Base-by-base conservation (phyloP, 805 yeast species). In the Pichia heedii region DNA sequence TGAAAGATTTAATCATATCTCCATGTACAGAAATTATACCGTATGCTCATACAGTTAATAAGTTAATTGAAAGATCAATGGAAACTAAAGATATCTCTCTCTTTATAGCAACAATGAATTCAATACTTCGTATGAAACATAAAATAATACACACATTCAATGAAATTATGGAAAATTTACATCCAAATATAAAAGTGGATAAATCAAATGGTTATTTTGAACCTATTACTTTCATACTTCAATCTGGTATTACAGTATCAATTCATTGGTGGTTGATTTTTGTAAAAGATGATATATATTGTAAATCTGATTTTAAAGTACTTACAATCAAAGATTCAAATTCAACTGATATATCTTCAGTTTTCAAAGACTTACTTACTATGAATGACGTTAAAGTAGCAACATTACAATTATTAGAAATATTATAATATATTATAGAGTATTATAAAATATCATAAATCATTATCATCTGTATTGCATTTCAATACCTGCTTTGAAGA, bases 401-500 rank as follows among this genome's bases (percentile, higher is more conserved):
- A 35, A 34, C 20, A 16, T 21, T 37, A 41, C 45, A 41, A 24
- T 30, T 45, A 20, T 16, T 45, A 35, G 27, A 36, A 33, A 33
- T 33, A 15, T 19, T 37, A 44, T 44, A 37, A 19, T 19, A 11
- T 21, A 29, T 2, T 9, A 19, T n/a, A n/a, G n/a, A n/a, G n/a
- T n/a, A n/a, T n/a, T n/a, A n/a, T n/a, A n/a, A n/a, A n/a, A n/a
- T n/a, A 16, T 21, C 16, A 8, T 11, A 24, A 24, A 24, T 24
- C 8, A 8, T 24, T 24, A 24, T 11, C 68, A 71, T 47, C 84
- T 66, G 45, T 57, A 66, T 36, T 74, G 74, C 94, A 84, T 84
- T 55, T 81, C 86, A 33, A 74, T 61, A 13, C 93, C 93, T 21
- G 75, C 82, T 44, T 71, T 66, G 15, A 60, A 59, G 59, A 76